Evolutionary conservation across 2,329 filamentous ascomycete genomes (phyloP), one percentile per base, ranked within the genome.

Genomic region (Scedosporium minutisporum): DNA sequence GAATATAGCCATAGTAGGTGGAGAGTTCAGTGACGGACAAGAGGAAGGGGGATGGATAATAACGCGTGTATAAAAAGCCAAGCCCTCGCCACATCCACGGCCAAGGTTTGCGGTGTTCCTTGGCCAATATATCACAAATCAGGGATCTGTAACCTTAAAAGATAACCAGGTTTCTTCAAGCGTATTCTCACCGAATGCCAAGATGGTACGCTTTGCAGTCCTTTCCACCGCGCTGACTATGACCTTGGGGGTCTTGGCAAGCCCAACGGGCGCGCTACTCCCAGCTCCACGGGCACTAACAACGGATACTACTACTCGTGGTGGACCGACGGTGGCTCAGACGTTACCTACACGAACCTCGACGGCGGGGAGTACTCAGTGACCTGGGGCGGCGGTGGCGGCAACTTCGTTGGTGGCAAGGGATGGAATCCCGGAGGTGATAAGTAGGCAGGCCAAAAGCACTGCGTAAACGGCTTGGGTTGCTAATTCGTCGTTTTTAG

Each of bases 351-450:
- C 69, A 77, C 68, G 61, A 82, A 82, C 68, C 73, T 73, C 1
- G 66, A 68, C 4, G 73, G 66, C 2, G 79, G 79, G 0, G 67
- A 71, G 33, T 83, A 82, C 72, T 74, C 67, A 21, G 73, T 78
- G 0, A 68, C 66, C 41, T 84, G 81, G 81, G 55, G 55, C 16
- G 51, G 51, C 9, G 51, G 51, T 27, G 51, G 51, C 51, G 81
- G 80, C 41, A 82, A 84, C 74, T 80, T 83, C 58, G 81, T 83
- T 41, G 80, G 75, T 63, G 83, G 83, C 44, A 85, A 84, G 71
- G 83, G 83, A 42, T 85, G 82, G 82, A 78, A 78, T 63, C 77
- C 81, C 18, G 82, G 82, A 60, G 73, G 71, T 63, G 71, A 74
- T 29, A 74, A 79, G 80, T 83, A 75, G 64, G 73, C 64, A n/a